Base-by-base conservation (phyloP, 139 green algal species). In the Trebouxia sp. region DNA sequence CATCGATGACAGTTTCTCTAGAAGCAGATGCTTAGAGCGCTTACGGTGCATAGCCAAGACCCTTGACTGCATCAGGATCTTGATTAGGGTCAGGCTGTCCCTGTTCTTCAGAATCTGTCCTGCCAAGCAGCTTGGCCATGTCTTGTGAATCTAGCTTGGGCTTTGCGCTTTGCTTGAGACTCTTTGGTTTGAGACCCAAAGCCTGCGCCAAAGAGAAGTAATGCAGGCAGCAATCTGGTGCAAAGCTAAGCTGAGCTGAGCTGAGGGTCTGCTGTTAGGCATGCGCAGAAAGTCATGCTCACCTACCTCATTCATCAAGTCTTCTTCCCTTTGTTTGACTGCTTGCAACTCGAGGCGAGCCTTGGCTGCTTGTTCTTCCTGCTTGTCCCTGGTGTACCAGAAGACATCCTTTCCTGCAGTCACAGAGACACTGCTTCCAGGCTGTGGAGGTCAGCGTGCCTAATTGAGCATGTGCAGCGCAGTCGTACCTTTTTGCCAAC, bases 291-390 rank as follows among this genome's bases (percentile, higher is more conserved):
- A 17, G 26, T 22, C 50, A 24, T 41, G 69, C 26, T 39, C 10
- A 26, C 35, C 35, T 41, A 94, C 91, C 88, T 96, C 90, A 32
- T 86, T 76, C 91, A 95, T 95, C n/a, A 96, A 81, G 35, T 96
- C 89, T 56, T 92, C 82, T 70, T 95, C 92, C 2, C 86, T 65
- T 75, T 89, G 76, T 80, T 96, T 95, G 8, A 95, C 88, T 20
- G 85, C 81, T 22, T 76, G 75, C 39, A 94, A 47, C 85, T 95
- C 92, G 2, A 84, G 75, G 38, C 69, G 58, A 39, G 65, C 65
- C 10, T 79, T 62, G 1, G 74, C 58, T 32, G 77, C 65, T 6
- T 77, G 87, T 0, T 84, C 53, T 0, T 45, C 75, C 0, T 45
- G 47, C 32, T 91, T 90, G 6, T 89, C 86, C 6, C 89, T 81